phyloP scores from a whole-genome alignment of 2,329 filamentous ascomycete genomes.

The Apiospora arundinis region DNA sequence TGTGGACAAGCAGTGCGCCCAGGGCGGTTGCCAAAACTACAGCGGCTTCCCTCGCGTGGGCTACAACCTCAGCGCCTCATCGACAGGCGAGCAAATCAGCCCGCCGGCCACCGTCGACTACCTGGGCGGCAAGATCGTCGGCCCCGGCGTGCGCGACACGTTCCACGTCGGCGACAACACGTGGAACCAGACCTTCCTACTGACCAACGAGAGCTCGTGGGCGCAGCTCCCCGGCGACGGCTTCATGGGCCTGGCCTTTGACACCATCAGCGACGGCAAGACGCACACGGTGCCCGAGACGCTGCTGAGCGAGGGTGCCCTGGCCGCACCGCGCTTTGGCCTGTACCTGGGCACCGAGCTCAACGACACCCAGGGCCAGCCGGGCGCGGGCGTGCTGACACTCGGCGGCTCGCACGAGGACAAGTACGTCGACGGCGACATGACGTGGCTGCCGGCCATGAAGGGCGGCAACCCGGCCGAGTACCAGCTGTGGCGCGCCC shows the following conservation, averaged over 20 bases:
- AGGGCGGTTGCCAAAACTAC: conserved; percentile 34
- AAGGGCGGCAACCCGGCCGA: conserved; percentile 23
- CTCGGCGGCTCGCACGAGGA: conserved; percentile 42
- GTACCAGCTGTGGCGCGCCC: conserved; percentile 43
- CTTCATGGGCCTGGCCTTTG: conserved; percentile 44
- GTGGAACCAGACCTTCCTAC: conserved; percentile 41
- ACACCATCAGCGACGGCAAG: conserved; percentile 38
- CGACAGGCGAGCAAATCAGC: conserved; percentile 33
- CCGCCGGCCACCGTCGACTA: conserved; percentile 36
- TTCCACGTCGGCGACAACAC: conserved; percentile 30
- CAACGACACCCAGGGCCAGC: conserved; percentile 28
- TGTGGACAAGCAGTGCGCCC: conserved; percentile 35
- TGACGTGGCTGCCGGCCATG: conserved; percentile 30
- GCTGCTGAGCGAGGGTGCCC: conserved; percentile 36
- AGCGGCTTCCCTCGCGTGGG: conserved; percentile 35
- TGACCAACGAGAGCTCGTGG: conserved; percentile 40
- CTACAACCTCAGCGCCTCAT: conserved; percentile 38
- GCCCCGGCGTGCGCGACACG: conserved; percentile 36
- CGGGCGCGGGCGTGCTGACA: conserved; percentile 38
- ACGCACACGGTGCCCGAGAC: conserved; percentile 42
- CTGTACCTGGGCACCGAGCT: conserved; percentile 38
- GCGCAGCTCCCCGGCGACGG: conserved; percentile 39
- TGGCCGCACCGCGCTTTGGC: conserved; percentile 42
- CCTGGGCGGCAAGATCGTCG: conserved; percentile 38
- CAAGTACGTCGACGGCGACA: conserved; percentile 36